Conservation (phyloP, 495 filamentous ascomycete species). For the Apiosordaria backusii region DNA sequence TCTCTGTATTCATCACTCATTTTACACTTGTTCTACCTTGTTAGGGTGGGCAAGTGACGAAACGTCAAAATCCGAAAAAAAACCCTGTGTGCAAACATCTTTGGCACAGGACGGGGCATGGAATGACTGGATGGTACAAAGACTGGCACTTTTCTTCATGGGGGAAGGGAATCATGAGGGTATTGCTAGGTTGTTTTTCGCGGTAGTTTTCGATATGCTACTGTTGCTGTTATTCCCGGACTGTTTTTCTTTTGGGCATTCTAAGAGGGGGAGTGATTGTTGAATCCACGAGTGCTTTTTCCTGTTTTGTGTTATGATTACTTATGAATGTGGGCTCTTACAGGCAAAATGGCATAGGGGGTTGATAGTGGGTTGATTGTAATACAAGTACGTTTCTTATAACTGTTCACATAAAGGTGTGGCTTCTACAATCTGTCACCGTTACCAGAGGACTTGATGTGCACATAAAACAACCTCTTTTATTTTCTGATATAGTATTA, state of each 20-base stretch:
- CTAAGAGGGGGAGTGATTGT: background rate
- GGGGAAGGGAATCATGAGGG: background rate
- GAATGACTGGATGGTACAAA: background rate
- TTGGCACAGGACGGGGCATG: background rate
- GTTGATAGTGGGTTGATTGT: background rate
- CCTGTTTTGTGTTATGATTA: background rate
- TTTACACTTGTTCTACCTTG: background rate
- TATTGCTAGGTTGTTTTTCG: background rate
- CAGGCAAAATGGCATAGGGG: background rate
- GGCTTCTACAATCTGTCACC: too few relatives aligned
- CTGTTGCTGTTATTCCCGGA: background rate
- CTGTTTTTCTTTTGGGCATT: background rate
- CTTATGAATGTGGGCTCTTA: background rate
- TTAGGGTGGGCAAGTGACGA: background rate
- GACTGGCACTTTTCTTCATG: background rate
- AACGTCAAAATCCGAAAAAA: background rate
- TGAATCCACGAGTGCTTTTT: background rate
- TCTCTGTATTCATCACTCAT: background rate
- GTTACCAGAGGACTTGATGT: background rate
- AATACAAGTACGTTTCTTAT: background rate
- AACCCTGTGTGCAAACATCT: background rate
- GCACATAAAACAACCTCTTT: background rate
- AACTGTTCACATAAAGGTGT: background rate
- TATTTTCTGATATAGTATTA: background rate
- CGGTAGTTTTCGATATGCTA: background rate